Base-by-base conservation (phyloP, 345 rosid species). In the Alliaria petiolata region DNA sequence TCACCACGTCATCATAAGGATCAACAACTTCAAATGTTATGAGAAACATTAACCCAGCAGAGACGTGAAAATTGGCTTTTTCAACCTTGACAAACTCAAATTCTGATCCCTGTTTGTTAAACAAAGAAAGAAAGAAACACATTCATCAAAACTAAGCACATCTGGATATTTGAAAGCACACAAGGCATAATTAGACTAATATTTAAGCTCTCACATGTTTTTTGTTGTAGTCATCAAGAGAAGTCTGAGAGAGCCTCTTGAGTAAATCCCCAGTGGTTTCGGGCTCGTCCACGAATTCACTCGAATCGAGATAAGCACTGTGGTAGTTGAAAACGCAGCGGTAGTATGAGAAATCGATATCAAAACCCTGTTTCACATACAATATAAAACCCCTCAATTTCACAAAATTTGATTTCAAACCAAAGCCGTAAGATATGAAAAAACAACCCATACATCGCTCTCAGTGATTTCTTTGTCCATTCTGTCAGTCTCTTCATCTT, bases 201-300 rank as follows among this genome's bases (percentile, higher is more conserved):
- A n/a, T n/a, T n/a, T n/a, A n/a, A n/a, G n/a, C n/a, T n/a, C n/a
- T n/a, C 19, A 43, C 47, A 2, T 43, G 3, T 7, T 0, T n/a
- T 30, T 71, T 80, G 10, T 83, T 86, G 31, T 33, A 33, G 22
- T 17, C 42, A 1, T 33, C 25, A 33, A 55, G 61, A 4, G 61
- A 34, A 9, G 4, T 10, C 42, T 16, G 8, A 55, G 61, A 9
- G 42, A 55, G 61, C 8, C 26, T 34, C 42, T 16, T 11, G 4
- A 55, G 61, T 55, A 33, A 16, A 55, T 55, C 42, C 25, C 7
- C 7, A 16, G n/a, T 9, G 25, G 61, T 55, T 16, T 33, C 61
- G 9, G 61, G 61, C 25, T 33, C n/a, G n/a, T 28, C 22, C 2
- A 8, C 20, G 3, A 53, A 30, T 1, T 7, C 5, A 8, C n/a